Conservation (phyloP, 306 rosid genomes). For the Hylodesmum podocarpum region DNA sequence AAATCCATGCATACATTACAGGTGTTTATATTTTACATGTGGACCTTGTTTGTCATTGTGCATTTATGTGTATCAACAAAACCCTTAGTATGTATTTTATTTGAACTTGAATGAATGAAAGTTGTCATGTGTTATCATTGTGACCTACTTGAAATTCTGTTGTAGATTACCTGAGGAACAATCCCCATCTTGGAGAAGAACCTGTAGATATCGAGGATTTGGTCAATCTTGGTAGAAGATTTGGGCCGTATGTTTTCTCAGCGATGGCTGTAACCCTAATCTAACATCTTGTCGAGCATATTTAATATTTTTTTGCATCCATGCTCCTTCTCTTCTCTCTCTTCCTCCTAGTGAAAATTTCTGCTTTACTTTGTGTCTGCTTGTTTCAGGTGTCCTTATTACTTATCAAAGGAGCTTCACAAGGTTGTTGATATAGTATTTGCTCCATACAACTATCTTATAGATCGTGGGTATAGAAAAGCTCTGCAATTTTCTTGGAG, state of each 20-base stretch:
- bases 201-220: constrained; percentile 92
- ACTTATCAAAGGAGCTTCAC: constrained; percentile 84
- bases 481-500: constrained; percentile 58
- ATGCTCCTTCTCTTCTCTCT: background rate
- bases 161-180: constrained; percentile 66
- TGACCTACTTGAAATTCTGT: constrained; percentile 35
- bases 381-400: constrained; percentile 84
- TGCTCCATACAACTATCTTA: constrained; percentile 96
- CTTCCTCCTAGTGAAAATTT: constrained; percentile 20
- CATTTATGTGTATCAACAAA: background rate
- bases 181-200: constrained; percentile 90
- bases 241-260: constrained; percentile 78
- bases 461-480: constrained; percentile 66
- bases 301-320: constrained; percentile 3
- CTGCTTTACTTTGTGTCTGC: constrained; percentile 24
- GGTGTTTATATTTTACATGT: background rate
- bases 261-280: constrained; percentile 17
- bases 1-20: background rate
- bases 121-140: constrained; percentile 1
- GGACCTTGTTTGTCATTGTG: background rate
- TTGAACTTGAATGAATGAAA: background rate
- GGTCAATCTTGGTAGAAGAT: constrained; percentile 76
- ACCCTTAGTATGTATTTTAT: background rate
- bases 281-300: background rate
- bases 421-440: constrained; percentile 77